Percentiles rank a stretch among this genome's conserved stretches.
Evolutionary conservation across 2,329 filamentous ascomycete genomes (phyloP).

Genomic region (Pestalotiopsis fici): DNA sequence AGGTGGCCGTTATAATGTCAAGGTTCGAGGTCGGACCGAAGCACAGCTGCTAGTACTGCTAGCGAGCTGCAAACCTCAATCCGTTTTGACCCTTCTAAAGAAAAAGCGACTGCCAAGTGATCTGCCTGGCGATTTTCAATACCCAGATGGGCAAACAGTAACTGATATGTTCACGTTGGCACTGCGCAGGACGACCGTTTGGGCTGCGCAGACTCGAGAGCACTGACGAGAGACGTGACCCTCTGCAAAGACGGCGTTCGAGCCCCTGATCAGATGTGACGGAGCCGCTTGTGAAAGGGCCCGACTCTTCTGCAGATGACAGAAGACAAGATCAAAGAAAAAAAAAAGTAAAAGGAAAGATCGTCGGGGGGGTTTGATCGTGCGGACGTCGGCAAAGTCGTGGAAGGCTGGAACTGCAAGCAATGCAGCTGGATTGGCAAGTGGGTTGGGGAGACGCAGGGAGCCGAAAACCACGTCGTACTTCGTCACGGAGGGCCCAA

Average conservation of each 20-base stretch:
- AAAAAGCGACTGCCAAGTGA: neutral
- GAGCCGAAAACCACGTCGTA: constrained; percentile 7
- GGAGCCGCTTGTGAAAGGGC: neutral
- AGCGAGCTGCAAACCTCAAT: constrained; percentile 6
- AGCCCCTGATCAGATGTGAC: neutral
- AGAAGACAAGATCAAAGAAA: neutral
- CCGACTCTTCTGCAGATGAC: neutral
- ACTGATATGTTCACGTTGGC: neutral
- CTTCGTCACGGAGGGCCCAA: constrained; percentile 7
- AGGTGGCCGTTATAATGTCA: neutral
- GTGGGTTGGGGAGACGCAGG: constrained; percentile 8
- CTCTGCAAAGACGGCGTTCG: neutral
- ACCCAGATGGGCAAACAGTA: neutral
- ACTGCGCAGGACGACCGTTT: neutral
- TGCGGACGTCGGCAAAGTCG: neutral
- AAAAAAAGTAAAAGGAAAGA: neutral
- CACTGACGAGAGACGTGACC: neutral
- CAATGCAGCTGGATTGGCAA: neutral
- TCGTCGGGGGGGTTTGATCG: neutral
- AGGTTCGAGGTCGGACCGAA: neutral
- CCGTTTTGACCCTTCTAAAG: neutral
- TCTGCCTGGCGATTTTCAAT: neutral
- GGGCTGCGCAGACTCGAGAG: neutral
- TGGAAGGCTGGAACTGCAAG: constrained; percentile 1
- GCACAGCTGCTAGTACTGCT: constrained; percentile 6